Evolutionary conservation across 2,329 filamentous ascomycete species (phyloP), one percentile per base, ranked within the genome.

Genomic region (Trichoderma sp.): DNA sequence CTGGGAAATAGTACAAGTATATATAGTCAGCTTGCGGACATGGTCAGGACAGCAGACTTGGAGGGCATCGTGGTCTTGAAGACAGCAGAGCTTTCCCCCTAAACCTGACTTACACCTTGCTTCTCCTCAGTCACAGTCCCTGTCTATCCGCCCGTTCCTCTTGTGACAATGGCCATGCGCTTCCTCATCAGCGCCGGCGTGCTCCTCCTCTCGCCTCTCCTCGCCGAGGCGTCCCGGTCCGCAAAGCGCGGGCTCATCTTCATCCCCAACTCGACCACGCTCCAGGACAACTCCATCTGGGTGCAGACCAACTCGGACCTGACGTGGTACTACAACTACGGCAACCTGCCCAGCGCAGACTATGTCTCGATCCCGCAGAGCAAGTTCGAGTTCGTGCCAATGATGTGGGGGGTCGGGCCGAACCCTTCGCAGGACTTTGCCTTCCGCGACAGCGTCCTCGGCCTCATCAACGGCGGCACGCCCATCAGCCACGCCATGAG

Each of bases 271-370:
- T 69, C 77, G 6, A 74, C 83, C 0, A 78, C 82, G 64, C 81
- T 85, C 0, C 67, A 80, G 15, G 91, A 94, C 77, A 86, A 92
- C 77, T 74, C 81, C 54, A 81, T 90, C 71, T 93, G 90, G 89
- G 78, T 81, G 14, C 74, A 80, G 51, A 59, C 78, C 5, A 81
- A 79, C 45, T 85, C 83, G 14, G 84, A 87, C 50, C 77, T 94
- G 63, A 89, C 86, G 2, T 95, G 91, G 91, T 95, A 95, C 81
- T 94, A 94, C 83, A 94, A 93, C 80, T 95, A 93, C 76, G 76
- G 78, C 28, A 72, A 80, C 24, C 73, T 75, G 3, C 90, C 90
- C 1, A 85, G 87, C 0, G 68, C 81, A 0, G 78, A 78, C 51
- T 88, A 83, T 72, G 69, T 75, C 44, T 75, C 80, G 56, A 71